phyloP scores from a whole-genome alignment of 495 filamentous ascomycete species.

The Aspergillus funiculosus region DNA sequence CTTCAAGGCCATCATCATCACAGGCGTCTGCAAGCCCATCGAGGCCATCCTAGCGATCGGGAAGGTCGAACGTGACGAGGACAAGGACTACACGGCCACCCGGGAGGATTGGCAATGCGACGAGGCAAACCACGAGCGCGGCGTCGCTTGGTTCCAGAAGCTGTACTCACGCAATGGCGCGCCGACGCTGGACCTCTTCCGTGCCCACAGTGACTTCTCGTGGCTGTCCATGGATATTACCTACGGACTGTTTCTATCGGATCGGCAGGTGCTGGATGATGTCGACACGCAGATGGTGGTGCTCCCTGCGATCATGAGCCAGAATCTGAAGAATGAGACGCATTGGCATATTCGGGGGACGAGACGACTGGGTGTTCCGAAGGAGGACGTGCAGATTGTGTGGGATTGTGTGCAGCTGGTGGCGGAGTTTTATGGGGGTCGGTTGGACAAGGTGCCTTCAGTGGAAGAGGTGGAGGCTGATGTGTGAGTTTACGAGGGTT shows the following conservation, averaged over 20 bases:
- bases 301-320: constrained; percentile 53
- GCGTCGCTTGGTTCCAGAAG: constrained; percentile 43
- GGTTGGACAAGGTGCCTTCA: constrained; percentile 42
- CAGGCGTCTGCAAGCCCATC: constrained; percentile 51
- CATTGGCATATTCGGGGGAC: constrained; percentile 55
- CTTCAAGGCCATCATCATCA: constrained; percentile 45
- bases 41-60: constrained; percentile 45
- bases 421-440: constrained; percentile 31
- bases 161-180: constrained; percentile 34
- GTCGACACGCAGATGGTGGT: constrained; percentile 53
- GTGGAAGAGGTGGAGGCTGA: constrained; percentile 44
- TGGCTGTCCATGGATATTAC: constrained; percentile 42
- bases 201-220: constrained; percentile 47
- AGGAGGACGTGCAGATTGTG: constrained; percentile 45
- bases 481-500: too few relatives aligned
- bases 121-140: constrained; percentile 41
- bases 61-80: constrained; percentile 44
- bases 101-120: constrained; percentile 40
- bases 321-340: constrained; percentile 48
- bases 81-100: constrained; percentile 48
- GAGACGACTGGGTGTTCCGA: constrained; percentile 45
- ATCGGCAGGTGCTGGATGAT: constrained; percentile 46
- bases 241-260: constrained; percentile 53
- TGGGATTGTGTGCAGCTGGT: constrained; percentile 37
- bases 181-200: constrained; percentile 36